These are phyloP conservation scores for Athelia psychrophila DNA, from an alignment of 1,284 basidiomycete species.

Conservation along the genomic window DNA sequence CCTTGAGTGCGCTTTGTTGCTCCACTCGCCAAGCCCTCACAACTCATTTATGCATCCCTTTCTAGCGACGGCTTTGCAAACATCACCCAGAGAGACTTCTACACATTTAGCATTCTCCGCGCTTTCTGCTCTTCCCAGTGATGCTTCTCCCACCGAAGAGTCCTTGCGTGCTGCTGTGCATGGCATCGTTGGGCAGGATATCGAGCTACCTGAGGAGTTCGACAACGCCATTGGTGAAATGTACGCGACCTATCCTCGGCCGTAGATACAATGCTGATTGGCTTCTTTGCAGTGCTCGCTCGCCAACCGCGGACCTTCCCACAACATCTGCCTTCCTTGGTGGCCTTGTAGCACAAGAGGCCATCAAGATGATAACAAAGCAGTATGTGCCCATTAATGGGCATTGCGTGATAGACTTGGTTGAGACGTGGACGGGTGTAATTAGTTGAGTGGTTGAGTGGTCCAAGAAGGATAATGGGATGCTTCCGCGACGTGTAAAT, in stretches of 20 bases:
- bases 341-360: slow-evolving; percentile 94
- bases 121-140: slow-evolving; percentile 38
- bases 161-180: slow-evolving; percentile 32
- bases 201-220: slow-evolving; percentile 59
- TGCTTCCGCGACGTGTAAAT: too few species aligned
- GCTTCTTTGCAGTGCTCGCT: slow-evolving; percentile 53
- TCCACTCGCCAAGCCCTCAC: background rate
- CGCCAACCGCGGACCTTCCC: slow-evolving; percentile 85
- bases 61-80: slow-evolving; percentile 34
- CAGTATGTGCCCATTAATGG: slow-evolving; percentile 94
- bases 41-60: slow-evolving; percentile 3
- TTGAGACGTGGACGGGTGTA: slow-evolving; percentile 75
- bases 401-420: slow-evolving; percentile 84
- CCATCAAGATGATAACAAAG: slow-evolving; percentile 95
- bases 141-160: slow-evolving; percentile 24
- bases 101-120: slow-evolving; percentile 71
- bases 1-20: slow-evolving; percentile 51
- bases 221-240: slow-evolving; percentile 74
- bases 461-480: too few species aligned
- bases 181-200: slow-evolving; percentile 28
- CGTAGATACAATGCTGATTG: slow-evolving; percentile 4
- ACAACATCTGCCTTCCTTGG: slow-evolving; percentile 93
- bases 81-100: slow-evolving; percentile 48
- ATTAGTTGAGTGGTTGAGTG: too few species aligned
- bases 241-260: slow-evolving; percentile 44